Conservation (phyloP, 345 rosid genomes). For the Turnera subulata region DNA sequence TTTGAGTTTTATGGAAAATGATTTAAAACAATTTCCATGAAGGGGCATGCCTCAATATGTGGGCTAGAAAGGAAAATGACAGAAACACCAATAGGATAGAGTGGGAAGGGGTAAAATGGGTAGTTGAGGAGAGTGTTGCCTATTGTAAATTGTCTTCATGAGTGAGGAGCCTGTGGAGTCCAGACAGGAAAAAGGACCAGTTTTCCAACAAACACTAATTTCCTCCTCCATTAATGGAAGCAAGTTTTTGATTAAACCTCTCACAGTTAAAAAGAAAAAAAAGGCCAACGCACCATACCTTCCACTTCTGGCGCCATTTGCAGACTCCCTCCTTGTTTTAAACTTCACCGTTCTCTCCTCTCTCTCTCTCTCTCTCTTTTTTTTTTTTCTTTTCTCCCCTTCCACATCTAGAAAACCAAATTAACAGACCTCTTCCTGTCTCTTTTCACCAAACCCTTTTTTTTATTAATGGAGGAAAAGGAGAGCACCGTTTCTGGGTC, state of each 20-base stretch:
- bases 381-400: not conserved
- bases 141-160: conserved; percentile 2
- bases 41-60: too few species aligned
- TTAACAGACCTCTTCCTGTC: not conserved
- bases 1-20: too few species aligned
- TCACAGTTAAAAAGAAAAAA: conserved; percentile 4
- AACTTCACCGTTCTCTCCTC: conserved; percentile 13
- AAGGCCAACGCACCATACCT: conserved; percentile 2
- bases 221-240: conserved; percentile 24
- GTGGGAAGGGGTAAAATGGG: not conserved
- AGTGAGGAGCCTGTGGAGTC: conserved; percentile 7
- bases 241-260: conserved; percentile 19
- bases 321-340: conserved; percentile 16
- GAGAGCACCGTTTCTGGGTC: conserved; percentile 37
- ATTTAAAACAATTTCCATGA: too few species aligned
- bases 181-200: conserved; percentile 14
- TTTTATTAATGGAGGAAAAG: conserved; percentile 36
- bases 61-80: too few species aligned
- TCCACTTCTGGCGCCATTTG: conserved; percentile 42
- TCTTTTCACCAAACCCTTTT: not conserved
- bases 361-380: not conserved
- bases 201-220: conserved; percentile 6
- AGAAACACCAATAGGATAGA: not conserved
- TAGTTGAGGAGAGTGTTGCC: not conserved
- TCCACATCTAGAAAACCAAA: not conserved